Base-by-base conservation (phyloP, 192 early-diverging fungal species). In the Rhizoclosmatium sp. region DNA sequence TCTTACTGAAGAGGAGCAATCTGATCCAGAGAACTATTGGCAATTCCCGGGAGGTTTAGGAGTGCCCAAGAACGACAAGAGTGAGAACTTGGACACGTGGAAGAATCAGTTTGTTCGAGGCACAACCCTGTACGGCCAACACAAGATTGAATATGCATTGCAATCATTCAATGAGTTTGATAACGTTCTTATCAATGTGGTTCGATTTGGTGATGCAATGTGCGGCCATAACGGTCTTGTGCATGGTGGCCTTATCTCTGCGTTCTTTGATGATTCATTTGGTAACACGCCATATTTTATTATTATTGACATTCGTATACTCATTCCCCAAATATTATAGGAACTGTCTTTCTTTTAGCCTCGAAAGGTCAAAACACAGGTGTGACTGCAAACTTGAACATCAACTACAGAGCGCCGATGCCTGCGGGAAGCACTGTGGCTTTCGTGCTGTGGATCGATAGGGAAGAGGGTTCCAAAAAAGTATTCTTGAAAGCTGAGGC, bases 301-400 rank as follows among this genome's bases (percentile, higher is more conserved):
- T 31, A 31, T 31, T 31, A 31, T 31, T 31, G 31, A 31, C 31
- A 31, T 31, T 31, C 31, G 31, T 31, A 31, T n/a, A 70, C 69
- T 46, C 31, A 31, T 31, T 31, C 31, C 31, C 31, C 31, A 31
- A 31, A 31, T 31, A 31, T 31, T 31, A 31, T 31, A 31, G 80
- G 80, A 14, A 51, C 65, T 9, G 4, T 76, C 2, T 81, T 81
- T 62, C 14, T 48, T 5, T 41, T 59, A 7, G 19, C 16, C 14
- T 61, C 59, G 4, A 62, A 59, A 47, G 65, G 73, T 16, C 54
- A 61, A 7, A 49, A 31, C 19, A n/a, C 54, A 2, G 80, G 80
- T 7, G 66, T 81, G 67, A 81, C 80, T 16, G 80, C 80, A 21
- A 70, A 77, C 60, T 69, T 81, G 47, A 69, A 68, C 44, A 51